Evolutionary conservation across 306 rosid genomes (phyloP).

Genomic region (Astragalus membranaceus): DNA sequence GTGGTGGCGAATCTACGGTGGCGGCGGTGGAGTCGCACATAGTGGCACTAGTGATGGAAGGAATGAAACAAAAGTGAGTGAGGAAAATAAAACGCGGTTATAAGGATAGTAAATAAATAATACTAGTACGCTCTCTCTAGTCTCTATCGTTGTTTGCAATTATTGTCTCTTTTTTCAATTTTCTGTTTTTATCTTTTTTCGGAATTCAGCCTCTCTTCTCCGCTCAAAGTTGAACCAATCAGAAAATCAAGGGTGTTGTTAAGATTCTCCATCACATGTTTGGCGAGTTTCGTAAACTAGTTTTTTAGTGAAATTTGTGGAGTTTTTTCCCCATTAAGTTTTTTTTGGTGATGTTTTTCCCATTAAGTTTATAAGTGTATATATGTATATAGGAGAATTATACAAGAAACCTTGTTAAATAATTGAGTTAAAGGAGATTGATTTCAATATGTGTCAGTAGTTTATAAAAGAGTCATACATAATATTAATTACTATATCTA

Average conservation of each 20-base stretch:
- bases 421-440: too few relatives aligned
- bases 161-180: not conserved
- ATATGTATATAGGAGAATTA: too few relatives aligned
- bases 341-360: too few relatives aligned
- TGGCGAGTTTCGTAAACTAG: not conserved
- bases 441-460: too few relatives aligned
- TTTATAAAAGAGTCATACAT: too few relatives aligned
- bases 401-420: too few relatives aligned
- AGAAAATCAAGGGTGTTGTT: not conserved
- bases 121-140: not conserved
- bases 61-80: not conserved
- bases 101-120: not conserved
- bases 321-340: too few relatives aligned
- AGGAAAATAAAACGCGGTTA: not conserved
- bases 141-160: not conserved
- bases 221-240: not conserved
- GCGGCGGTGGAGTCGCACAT: slow-evolving; percentile 5
- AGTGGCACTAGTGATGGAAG: too few relatives aligned
- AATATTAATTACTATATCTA: too few relatives aligned
- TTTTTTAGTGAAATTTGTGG: too few relatives aligned
- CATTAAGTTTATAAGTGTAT: too few relatives aligned
- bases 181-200: slow-evolving; percentile 1
- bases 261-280: not conserved
- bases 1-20: not conserved
- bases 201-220: not conserved